These are phyloP conservation scores for Stentor coeruleus DNA, from an alignment of 73 alveolate species.

Conservation along the genomic window DNA sequence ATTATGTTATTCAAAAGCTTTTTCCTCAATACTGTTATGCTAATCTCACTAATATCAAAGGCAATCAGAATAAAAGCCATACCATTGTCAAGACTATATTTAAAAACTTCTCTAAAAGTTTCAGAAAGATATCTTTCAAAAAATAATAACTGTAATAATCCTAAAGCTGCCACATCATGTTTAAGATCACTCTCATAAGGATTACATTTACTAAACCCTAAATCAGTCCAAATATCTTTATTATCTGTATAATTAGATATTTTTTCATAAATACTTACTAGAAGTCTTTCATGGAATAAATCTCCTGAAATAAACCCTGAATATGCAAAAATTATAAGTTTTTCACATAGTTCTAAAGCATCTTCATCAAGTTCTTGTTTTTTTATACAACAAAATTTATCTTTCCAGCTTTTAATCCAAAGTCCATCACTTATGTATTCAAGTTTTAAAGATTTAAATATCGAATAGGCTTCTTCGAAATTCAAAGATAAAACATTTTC, in stretches of 20 bases:
- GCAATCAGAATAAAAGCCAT: not conserved
- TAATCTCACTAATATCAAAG: not conserved
- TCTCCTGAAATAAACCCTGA: not conserved
- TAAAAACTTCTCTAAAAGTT: not conserved
- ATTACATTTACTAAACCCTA: not conserved
- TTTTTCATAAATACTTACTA: not conserved
- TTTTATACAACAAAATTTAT: not conserved
- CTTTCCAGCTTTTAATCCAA: not conserved
- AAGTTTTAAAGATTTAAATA: not conserved
- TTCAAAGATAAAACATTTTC: not conserved
- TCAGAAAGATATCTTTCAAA: not conserved
- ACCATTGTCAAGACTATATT: not conserved
- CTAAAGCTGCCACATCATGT: constrained; percentile 1
- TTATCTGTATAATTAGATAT: not conserved
- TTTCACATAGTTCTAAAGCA: not conserved
- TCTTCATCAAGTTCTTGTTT: not conserved
- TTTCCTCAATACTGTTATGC: not conserved
- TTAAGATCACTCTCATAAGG: not conserved
- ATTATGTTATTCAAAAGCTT: not conserved
- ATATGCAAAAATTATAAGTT: not conserved
- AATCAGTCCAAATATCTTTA: not conserved
- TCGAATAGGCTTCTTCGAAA: not conserved
- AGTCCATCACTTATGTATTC: not conserved
- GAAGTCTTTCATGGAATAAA: not conserved
- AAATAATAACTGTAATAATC: not conserved